A percentile compares a stretch with the other conserved stretches of the same genome.
These are phyloP conservation scores for Boletus rubescentipes DNA, from an alignment of 768 basidiomycete species.

Conservation along the genomic window DNA sequence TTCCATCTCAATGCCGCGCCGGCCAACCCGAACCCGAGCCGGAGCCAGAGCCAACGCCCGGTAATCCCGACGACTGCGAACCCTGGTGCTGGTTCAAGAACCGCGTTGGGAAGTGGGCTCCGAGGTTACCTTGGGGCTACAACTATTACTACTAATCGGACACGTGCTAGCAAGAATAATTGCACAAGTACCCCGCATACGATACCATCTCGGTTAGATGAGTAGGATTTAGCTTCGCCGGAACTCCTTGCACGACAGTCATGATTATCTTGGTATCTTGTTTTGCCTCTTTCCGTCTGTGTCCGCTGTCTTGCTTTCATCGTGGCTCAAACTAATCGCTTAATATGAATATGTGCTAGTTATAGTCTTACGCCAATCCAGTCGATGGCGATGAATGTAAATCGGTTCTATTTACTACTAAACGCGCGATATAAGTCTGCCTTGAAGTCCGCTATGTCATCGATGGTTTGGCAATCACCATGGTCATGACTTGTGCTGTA, in stretches of 20 bases:
- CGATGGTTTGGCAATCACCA: too few species aligned
- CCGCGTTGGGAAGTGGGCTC: constrained; percentile 17
- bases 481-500: too few species aligned
- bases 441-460: too few species aligned
- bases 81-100: constrained; percentile 29
- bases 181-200: constrained; percentile 8
- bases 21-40: constrained; percentile 14
- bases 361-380: not conserved
- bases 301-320: constrained; percentile 12
- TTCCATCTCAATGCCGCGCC: constrained; percentile 42
- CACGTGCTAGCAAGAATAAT: constrained; percentile 8
- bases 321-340: constrained; percentile 3
- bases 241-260: not conserved
- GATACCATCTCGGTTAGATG: constrained; percentile 19
- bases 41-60: constrained; percentile 31
- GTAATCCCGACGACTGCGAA: constrained; percentile 33
- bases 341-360: constrained; percentile 8
- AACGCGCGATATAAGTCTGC: too few species aligned
- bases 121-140: constrained; percentile 26
- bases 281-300: not conserved
- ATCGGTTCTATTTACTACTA: not conserved
- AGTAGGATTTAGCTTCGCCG: constrained; percentile 6
- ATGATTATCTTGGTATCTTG: not conserved
- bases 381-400: not conserved
- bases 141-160: constrained; percentile 20